Evolutionary conservation across 2,329 filamentous ascomycete species (phyloP).

Genomic region (Parafenestella ontariensis): DNA sequence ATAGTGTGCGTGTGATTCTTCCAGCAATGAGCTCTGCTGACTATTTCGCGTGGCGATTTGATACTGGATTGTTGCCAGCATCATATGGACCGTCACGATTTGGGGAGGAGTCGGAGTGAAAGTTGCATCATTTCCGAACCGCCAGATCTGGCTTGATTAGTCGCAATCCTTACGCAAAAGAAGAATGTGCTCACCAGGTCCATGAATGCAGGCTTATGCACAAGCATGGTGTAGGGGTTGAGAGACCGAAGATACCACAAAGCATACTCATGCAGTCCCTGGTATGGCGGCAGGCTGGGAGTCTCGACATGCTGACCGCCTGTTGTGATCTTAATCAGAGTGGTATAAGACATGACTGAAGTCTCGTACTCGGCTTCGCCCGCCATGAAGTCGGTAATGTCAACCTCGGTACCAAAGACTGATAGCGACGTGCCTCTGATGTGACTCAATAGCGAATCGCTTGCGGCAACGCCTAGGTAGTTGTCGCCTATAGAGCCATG

Average conservation of each 20-base stretch:
- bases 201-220: constrained; percentile 80
- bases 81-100: constrained; percentile 76
- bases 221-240: constrained; percentile 73
- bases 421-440: constrained; percentile 79
- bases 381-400: constrained; percentile 75
- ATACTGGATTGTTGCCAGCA: constrained; percentile 79
- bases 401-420: constrained; percentile 79
- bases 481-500: constrained; percentile 63
- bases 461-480: constrained; percentile 70
- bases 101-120: constrained; percentile 71
- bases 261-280: constrained; percentile 71
- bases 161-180: not conserved
- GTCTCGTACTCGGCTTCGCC: constrained; percentile 67
- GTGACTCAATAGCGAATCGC: constrained; percentile 71
- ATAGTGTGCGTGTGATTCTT: constrained; percentile 77
- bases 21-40: constrained; percentile 60
- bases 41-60: constrained; percentile 76
- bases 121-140: constrained; percentile 72
- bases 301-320: constrained; percentile 61
- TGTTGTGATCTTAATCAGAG: constrained; percentile 71
- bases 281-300: constrained; percentile 66
- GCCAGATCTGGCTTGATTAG: constrained; percentile 62
- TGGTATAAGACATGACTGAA: constrained; percentile 70
- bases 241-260: constrained; percentile 79
- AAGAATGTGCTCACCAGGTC: constrained; percentile 61